Base-by-base conservation (phyloP, 176 grass and related monocot species). In the Pharus latifolius region DNA sequence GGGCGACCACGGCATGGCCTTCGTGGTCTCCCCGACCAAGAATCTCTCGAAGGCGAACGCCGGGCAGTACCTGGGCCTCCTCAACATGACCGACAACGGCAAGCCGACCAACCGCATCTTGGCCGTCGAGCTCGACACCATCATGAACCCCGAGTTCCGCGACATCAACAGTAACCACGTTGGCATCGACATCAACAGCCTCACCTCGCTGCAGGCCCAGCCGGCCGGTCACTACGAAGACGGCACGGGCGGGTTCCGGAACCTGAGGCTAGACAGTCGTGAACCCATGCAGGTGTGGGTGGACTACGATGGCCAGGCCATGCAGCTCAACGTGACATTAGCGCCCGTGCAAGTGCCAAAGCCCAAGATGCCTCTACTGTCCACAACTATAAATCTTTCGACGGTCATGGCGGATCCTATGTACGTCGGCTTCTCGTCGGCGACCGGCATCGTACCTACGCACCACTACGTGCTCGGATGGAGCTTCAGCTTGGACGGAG, bases 81-180 rank as follows among this genome's bases (percentile, higher is more conserved):
- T 80, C 58, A 40, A 9, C 59, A 69, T 38, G 5, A 1, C 4
- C 47, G 4, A 72, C 72, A 11, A 63, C 19, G 58, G 35, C 44
- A n/a, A 52, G 12, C 2, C 34, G 6, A 23, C 16, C 35, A n/a
- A 73, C 68, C 78, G 73, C 28, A 32, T 80, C 4, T 42, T 80
- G 0, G 78, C 79, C 13, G 44, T 82, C 44, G 79, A 82, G 62
- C 32, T 82, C 32, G 79, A 82, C 70, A 82, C 60, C 16, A 73
- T 82, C 28, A 14, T 65, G 53, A 32, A 48, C 79, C 15, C 22
- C 1, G 70, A 75, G 14, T 75, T 75, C 62, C 0, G 3, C 0
- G 79, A 82, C 61, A 74, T 75, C 49, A 18, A 69, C 62, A 65
- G 55, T 1, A 19, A n/a, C n/a, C n/a, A n/a, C n/a, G n/a, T n/a